Base-by-base conservation (phyloP, 768 basidiomycete species). In the Pholiota conissans region DNA sequence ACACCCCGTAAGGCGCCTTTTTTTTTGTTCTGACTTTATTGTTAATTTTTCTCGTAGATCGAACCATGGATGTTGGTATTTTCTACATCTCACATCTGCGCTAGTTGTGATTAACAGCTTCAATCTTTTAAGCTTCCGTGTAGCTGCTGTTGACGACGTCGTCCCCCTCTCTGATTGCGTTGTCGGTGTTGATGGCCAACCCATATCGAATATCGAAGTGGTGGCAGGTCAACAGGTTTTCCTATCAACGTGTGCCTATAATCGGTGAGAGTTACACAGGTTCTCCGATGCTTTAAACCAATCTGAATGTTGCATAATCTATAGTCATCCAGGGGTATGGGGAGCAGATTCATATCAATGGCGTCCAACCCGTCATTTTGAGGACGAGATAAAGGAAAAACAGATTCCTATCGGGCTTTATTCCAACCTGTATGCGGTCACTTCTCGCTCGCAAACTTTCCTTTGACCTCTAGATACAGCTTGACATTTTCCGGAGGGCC, bases 401-500 rank as follows among this genome's bases (percentile, higher is more conserved):
- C 57, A 54, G 14, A 39, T 52, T 29, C 57, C 57, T 49, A 37
- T 58, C 16, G 57, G 57, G 16, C 34, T 58, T 20, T 58, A 58
- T 29, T 58, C 57, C 30, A 58, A 58, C 35, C 45, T 58, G 57
- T 54, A 49, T n/a, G n/a, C 14, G 52, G n/a, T n/a, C 32, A 8
- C 6, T 22, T 5, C 9, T 20, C 29, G 18, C 1, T 16, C 30
- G 27, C n/a, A 20, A 9, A 24, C 13, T 35, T n/a, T 0, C 4
- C 37, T 4, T 16, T 14, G 2, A 16, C 42, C 7, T 27, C n/a
- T 16, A 3, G 26, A n/a, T 47, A 14, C 27, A 58, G 57, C 16
- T 49, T 54, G 14, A 58, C 57, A 3, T 58, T 58, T 37, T 24
- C 57, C 16, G 57, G 57, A n/a, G 57, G 57, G 11, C 57, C 57